A percentile compares a stretch with the other conserved stretches of the same genome.
Conservation (phyloP, 2,329 filamentous ascomycete genomes). For the Dendrostoma leiphaemia region DNA sequence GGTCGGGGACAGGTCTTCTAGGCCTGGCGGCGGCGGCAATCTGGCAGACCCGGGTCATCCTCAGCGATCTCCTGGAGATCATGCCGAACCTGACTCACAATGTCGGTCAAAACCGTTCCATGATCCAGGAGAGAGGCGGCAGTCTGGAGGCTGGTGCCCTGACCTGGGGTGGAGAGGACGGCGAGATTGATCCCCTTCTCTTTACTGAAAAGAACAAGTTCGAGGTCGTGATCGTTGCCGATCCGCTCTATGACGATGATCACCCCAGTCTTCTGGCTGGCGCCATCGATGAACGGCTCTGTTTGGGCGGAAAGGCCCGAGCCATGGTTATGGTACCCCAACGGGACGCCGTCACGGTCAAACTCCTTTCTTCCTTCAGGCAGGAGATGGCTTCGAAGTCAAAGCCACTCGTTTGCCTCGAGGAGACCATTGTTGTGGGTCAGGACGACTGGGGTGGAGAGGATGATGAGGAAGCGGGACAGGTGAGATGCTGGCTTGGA, state of each 20-base stretch:
- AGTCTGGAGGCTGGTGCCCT: constrained; percentile 62
- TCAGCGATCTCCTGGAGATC: constrained; percentile 86
- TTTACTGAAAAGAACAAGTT: constrained; percentile 51
- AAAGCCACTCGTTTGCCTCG: constrained; percentile 46
- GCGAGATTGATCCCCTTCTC: constrained; percentile 42
- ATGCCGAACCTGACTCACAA: constrained; percentile 79
- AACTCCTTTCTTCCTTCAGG: constrained; percentile 63
- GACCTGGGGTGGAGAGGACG: constrained; percentile 65
- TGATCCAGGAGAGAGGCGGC: constrained; percentile 55
- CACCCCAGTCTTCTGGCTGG: constrained; percentile 74
- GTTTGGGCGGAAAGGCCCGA: constrained; percentile 52
- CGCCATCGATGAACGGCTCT: constrained; percentile 68
- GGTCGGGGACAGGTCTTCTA: constrained; percentile 87
- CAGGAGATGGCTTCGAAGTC: constrained; percentile 55
- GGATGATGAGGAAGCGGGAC: constrained; percentile 35
- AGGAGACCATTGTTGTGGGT: constrained; percentile 62
- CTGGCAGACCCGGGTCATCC: constrained; percentile 62
- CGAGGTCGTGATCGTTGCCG: constrained; percentile 76
- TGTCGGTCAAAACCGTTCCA: constrained; percentile 57
- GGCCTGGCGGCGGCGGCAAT: constrained; percentile 79
- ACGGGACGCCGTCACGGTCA: constrained; percentile 64
- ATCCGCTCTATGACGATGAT: constrained; percentile 81
- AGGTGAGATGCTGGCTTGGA: constrained; percentile 68
- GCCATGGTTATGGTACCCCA: constrained; percentile 80
- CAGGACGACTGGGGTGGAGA: constrained; percentile 71